A percentile compares a stretch with the other conserved stretches of the same genome.
Evolutionary conservation across 164 flowering plant species (phyloP).

Genomic region (Liriodendron chinense): DNA sequence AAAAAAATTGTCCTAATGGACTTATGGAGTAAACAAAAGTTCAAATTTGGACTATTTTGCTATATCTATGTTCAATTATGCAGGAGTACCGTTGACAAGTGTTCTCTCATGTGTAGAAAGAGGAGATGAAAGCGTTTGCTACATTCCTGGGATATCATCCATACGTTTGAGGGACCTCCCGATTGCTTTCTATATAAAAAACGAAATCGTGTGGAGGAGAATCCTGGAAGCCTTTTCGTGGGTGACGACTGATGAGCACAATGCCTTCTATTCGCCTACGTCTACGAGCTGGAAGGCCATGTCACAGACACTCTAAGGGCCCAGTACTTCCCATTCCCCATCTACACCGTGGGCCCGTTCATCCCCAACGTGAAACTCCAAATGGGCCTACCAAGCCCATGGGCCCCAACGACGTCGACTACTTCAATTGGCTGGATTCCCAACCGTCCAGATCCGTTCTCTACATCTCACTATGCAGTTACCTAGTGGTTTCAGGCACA

Average conservation of each 20-base stretch:
- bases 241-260: constrained; percentile 31
- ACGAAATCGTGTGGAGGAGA: neutral
- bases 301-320: constrained; percentile 25
- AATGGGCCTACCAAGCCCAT: neutral
- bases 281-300: constrained; percentile 37
- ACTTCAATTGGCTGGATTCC: neutral
- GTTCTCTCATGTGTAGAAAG: too few species aligned
- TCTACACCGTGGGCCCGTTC: constrained; percentile 38
- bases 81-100: too few species aligned
- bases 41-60: too few species aligned
- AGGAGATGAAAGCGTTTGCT: too few species aligned
- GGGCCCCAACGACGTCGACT: neutral
- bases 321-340: constrained; percentile 15
- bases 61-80: too few species aligned
- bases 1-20: too few species aligned
- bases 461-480: neutral
- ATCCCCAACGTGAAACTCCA: constrained; percentile 9
- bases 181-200: neutral
- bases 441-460: neutral
- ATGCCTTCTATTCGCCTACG: constrained; percentile 30
- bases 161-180: constrained; percentile 25
- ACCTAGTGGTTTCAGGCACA: neutral
- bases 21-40: too few species aligned
- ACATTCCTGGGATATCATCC: too few species aligned
- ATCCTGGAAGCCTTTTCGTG: constrained; percentile 1